phyloP scores from a whole-genome alignment of 2,329 filamentous ascomycete species.

The Talaromyces sp. region DNA sequence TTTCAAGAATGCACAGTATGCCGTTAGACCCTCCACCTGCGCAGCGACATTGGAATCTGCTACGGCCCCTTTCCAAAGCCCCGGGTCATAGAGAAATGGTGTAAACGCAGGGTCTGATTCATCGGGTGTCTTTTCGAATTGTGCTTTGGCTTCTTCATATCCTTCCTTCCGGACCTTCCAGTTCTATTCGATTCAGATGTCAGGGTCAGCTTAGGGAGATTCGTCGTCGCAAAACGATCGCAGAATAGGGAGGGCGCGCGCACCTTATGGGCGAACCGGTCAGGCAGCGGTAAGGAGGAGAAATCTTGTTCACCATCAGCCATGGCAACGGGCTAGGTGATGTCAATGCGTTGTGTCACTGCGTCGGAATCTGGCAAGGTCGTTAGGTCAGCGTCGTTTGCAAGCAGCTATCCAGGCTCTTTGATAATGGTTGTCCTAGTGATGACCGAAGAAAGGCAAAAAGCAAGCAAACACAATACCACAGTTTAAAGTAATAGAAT shows the following conservation, averaged over 20 bases:
- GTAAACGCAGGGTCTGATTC: constrained; percentile 84
- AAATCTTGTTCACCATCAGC: constrained; percentile 48
- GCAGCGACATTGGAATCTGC: constrained; percentile 95
- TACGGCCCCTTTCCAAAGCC: constrained; percentile 89
- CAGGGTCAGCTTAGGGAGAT: constrained; percentile 23
- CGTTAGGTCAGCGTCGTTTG: constrained; percentile 8
- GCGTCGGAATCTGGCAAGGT: not conserved
- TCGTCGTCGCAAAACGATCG: not conserved
- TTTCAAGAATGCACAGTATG: constrained; percentile 89
- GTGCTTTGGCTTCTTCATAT: constrained; percentile 89
- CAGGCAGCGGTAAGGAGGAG: constrained; percentile 45
- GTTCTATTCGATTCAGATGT: constrained; percentile 53
- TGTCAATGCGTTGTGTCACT: constrained; percentile 2
- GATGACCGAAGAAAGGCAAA: not conserved
- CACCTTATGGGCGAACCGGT: constrained; percentile 49
- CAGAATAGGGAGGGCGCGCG: constrained; percentile 6
- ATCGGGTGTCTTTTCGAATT: constrained; percentile 81
- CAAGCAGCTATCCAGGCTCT: not conserved
- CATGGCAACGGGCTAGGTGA: constrained; percentile 33
- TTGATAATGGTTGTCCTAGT: not conserved
- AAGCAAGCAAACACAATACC: not conserved
- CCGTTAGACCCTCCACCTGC: constrained; percentile 86
- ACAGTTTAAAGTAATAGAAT: not conserved
- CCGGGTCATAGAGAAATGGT: constrained; percentile 81
- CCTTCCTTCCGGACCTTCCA: constrained; percentile 97